Evolutionary conservation across 2,329 filamentous ascomycete species (phyloP).

Genomic region (Trichocomaceae sp.): DNA sequence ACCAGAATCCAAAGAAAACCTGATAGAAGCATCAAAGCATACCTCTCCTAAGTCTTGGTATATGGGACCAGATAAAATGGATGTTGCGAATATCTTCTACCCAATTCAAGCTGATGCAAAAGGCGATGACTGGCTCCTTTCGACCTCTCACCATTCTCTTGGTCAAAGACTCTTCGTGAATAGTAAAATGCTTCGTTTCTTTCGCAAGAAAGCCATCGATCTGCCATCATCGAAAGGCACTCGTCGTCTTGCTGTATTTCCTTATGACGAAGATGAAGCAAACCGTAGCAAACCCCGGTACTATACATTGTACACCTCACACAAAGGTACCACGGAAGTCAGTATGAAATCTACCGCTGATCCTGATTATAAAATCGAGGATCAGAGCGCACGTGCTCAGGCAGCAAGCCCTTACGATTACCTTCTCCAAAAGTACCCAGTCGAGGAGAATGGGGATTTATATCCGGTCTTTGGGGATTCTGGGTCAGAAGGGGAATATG

Average conservation of each 20-base stretch:
- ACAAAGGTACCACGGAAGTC: constrained; percentile 19
- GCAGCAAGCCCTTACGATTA: constrained; percentile 23
- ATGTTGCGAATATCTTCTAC: constrained; percentile 40
- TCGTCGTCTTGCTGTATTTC: constrained; percentile 23
- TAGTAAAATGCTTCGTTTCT: constrained; percentile 22
- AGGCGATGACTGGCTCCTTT: constrained; percentile 21
- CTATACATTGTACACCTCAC: constrained; percentile 27
- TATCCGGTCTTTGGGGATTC: constrained; percentile 53
- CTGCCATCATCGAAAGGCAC: constrained; percentile 17
- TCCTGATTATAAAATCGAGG: constrained; percentile 17
- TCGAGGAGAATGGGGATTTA: constrained; percentile 37
- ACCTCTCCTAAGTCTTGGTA: constrained; percentile 24
- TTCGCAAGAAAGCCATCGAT: constrained; percentile 20
- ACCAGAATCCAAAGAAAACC: neutral
- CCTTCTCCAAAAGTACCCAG: constrained; percentile 38
- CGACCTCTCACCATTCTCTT: constrained; percentile 18
- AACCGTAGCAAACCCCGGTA: constrained; percentile 14
- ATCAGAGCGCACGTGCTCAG: neutral
- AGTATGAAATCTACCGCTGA: constrained; percentile 23
- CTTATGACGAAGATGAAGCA: constrained; percentile 19
- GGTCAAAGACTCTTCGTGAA: constrained; percentile 28
- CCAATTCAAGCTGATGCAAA: constrained; percentile 23
- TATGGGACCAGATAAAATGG: constrained; percentile 33
- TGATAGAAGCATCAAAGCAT: neutral
- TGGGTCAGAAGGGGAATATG: constrained; percentile 46